phyloP scores from a whole-genome alignment of 2,329 filamentous ascomycete species.

The Exserohilum turcica region DNA sequence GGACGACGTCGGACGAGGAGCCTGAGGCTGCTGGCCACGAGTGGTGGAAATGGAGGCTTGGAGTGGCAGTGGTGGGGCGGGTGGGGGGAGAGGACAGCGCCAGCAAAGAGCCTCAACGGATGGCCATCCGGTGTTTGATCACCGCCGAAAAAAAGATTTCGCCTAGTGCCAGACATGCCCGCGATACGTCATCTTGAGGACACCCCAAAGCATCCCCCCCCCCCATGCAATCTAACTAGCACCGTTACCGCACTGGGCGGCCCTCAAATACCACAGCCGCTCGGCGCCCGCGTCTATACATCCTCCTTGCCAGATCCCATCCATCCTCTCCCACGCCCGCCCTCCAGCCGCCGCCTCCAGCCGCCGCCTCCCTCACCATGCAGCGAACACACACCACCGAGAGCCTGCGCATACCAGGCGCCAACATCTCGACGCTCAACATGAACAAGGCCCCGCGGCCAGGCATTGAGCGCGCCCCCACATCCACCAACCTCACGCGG shows the following conservation, averaged over 20 bases:
- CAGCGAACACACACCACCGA: slow-evolving; percentile 10
- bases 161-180: slow-evolving; percentile 34
- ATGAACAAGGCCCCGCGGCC: slow-evolving; percentile 30
- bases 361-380: slow-evolving; percentile 5
- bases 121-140: slow-evolving; percentile 14
- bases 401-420: slow-evolving; percentile 16
- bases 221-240: too few species aligned
- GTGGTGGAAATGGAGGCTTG: slow-evolving; percentile 18
- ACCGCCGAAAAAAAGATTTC: slow-evolving; percentile 28
- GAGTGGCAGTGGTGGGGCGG: slow-evolving; percentile 22
- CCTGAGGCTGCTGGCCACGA: slow-evolving; percentile 1
- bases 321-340: neutral
- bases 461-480: slow-evolving; percentile 34
- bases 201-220: slow-evolving; percentile 21
- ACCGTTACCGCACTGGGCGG: neutral
- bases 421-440: slow-evolving; percentile 32
- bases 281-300: neutral
- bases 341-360: neutral
- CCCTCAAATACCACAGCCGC: slow-evolving; percentile 8
- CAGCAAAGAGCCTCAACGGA: slow-evolving; percentile 31
- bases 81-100: slow-evolving; percentile 30
- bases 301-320: too few species aligned
- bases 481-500: slow-evolving; percentile 31
- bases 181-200: slow-evolving; percentile 30
- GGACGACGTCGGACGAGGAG: neutral